phyloP scores from a whole-genome alignment of 2,329 filamentous ascomycete genomes.

The Neonectria magnoliae region DNA sequence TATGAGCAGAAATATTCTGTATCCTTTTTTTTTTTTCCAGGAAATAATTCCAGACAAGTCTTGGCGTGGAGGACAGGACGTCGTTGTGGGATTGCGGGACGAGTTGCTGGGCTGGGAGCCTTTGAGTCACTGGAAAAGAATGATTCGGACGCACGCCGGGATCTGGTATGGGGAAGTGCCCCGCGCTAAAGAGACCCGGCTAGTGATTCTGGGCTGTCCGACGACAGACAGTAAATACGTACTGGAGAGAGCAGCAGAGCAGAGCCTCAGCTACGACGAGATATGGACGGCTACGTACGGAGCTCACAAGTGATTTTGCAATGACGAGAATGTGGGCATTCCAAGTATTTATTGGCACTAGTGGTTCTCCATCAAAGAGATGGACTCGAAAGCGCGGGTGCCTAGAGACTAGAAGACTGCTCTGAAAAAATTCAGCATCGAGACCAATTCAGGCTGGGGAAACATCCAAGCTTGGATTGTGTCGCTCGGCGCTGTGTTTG shows the following conservation, averaged over 20 bases:
- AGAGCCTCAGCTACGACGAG: conserved; percentile 18
- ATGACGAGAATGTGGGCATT: neutral
- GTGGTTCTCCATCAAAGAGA: neutral
- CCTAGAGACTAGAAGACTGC: neutral
- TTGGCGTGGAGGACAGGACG: neutral
- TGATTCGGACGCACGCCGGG: conserved; percentile 32
- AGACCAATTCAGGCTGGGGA: neutral
- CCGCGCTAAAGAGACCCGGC: conserved; percentile 45
- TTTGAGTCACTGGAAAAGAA: conserved; percentile 50
- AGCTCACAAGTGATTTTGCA: neutral
- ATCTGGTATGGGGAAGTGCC: conserved; percentile 44
- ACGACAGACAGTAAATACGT: neutral
- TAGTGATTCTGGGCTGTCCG: conserved; percentile 13
- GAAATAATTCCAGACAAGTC: neutral
- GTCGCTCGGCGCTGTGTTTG: no score
- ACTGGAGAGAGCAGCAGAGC: conserved; percentile 7
- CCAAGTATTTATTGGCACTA: neutral
- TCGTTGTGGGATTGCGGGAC: conserved; percentile 20
- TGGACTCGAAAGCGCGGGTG: neutral
- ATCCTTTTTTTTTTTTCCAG: neutral
- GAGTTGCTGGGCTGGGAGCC: conserved; percentile 26
- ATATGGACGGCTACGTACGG: neutral
- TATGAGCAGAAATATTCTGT: neutral
- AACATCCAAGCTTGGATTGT: no score
- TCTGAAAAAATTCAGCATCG: neutral